Evolutionary conservation across 1,139 yeast species (phyloP), one percentile per base, ranked within the genome.

Genomic region (Yamadazyma buinensis): DNA sequence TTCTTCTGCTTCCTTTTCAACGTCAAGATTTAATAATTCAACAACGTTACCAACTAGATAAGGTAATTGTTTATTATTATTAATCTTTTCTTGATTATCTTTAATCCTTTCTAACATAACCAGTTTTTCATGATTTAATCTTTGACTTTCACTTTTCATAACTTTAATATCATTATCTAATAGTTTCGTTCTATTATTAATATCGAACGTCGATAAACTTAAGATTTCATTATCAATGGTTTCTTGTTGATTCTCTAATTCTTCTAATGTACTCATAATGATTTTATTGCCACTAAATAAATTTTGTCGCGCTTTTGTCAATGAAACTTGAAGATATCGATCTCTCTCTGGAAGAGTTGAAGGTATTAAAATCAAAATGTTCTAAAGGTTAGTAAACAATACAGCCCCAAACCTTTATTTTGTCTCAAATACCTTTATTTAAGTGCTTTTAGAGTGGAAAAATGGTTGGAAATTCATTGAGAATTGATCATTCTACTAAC

Each of bases 41-140:
- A 94, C 97, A 36, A 94, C 95, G 54, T 92, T 94, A n/a, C 97
- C 97, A 31, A 94, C 98, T 43, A 94, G 69, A 54, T 92, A 94
- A 10, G 99, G 99, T 54, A 94, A 72, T 60, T 88, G 97, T 63
- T 84, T 86, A 61, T 94, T 94, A 57, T 92, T 90, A 55, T 87
- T 88, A 60, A 94, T 92, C 67, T 94, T 94, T 52, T 90, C 97
- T 59, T 84, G 90, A 64, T 94, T 94, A 55, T 92, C 98, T 57
- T 90, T 88, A 61, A 94, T 88, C 59, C 94, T 82, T 49, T 88
- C 97, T 41, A 80, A 65, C 97, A 90, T 92, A 35, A 88, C 86
- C 37, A 86, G 78, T 64, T 86, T 87, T 55, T 94, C 98, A 60
- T 92, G 97, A 35, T 85, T 76, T 44, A 94, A 70, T 54, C 98